phyloP scores from a whole-genome alignment of 441 rosid species.

The Bruguiera hainesii region DNA sequence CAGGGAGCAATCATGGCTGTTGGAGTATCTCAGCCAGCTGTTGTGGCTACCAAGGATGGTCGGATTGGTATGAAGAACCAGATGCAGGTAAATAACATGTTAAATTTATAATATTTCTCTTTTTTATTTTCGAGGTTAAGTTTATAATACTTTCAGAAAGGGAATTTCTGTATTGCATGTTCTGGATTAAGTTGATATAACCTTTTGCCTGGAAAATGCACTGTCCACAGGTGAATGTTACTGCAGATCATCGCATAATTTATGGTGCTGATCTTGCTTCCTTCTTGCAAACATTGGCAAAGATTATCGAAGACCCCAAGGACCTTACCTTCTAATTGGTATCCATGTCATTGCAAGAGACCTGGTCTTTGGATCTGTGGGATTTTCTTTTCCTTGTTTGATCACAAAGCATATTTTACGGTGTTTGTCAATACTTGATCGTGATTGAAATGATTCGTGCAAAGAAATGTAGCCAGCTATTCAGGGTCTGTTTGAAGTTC shows the following conservation, averaged over 20 bases:
- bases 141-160: neutral
- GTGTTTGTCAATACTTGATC: constrained; percentile 11
- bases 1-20: constrained; percentile 99
- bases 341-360: neutral
- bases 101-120: constrained; percentile 12
- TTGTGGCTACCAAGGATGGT: constrained; percentile 80
- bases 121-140: neutral
- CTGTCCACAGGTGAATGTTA: constrained; percentile 68
- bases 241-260: constrained; percentile 91
- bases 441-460: constrained; percentile 7
- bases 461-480: constrained; percentile 12
- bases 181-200: constrained; percentile 3
- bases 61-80: constrained; percentile 88
- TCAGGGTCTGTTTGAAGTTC: constrained; percentile 8
- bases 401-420: constrained; percentile 12
- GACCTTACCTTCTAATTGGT: constrained; percentile 66
- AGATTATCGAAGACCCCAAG: constrained; percentile 81
- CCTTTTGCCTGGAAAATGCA: constrained; percentile 15
- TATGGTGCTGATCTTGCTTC: constrained; percentile 93
- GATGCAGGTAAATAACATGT: constrained; percentile 67
- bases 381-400: constrained; percentile 9
- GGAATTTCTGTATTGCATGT: constrained; percentile 1
- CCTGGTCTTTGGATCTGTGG: constrained; percentile 5
- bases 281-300: constrained; percentile 83
- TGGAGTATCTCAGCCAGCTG: constrained; percentile 86